phyloP scores from a whole-genome alignment of 345 rosid genomes.

The Laguncularia racemosa region DNA sequence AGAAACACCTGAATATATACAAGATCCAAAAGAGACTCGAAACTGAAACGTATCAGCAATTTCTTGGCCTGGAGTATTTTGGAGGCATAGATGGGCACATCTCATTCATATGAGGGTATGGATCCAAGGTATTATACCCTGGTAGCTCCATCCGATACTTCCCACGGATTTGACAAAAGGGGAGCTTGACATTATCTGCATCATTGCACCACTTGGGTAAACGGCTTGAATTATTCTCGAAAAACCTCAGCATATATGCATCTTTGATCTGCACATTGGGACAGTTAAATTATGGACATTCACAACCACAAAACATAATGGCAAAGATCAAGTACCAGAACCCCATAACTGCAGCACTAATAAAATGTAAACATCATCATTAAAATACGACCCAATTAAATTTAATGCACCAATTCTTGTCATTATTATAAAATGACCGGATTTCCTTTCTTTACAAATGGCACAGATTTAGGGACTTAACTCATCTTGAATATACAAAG shows the following conservation, averaged over 20 bases:
- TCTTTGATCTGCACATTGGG: constrained; percentile 27
- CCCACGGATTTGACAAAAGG: constrained; percentile 79
- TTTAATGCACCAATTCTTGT: too few relatives aligned
- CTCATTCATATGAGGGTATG: constrained; percentile 82
- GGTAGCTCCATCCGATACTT: constrained; percentile 93
- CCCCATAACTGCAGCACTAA: too few relatives aligned
- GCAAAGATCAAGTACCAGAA: too few relatives aligned
- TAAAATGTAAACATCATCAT: too few relatives aligned
- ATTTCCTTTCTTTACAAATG: too few relatives aligned
- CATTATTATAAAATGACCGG: too few relatives aligned
- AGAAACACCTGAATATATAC: too few relatives aligned
- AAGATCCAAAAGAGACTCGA: not conserved
- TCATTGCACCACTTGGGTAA: constrained; percentile 94
- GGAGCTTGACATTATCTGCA: constrained; percentile 62
- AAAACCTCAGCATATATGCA: constrained; percentile 64
- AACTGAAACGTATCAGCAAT: constrained; percentile 29
- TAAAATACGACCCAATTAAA: too few relatives aligned
- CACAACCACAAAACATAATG: too few relatives aligned
- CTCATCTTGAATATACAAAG: too few relatives aligned
- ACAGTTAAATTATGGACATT: not conserved
- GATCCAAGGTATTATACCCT: constrained; percentile 66
- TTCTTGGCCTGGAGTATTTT: constrained; percentile 49
- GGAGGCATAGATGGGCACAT: constrained; percentile 86
- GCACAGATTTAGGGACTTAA: too few relatives aligned
- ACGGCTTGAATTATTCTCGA: constrained; percentile 62